Evolutionary conservation across 2,329 filamentous ascomycete species (phyloP), one percentile per base, ranked within the genome.

Genomic region (Beauveria varroae): DNA sequence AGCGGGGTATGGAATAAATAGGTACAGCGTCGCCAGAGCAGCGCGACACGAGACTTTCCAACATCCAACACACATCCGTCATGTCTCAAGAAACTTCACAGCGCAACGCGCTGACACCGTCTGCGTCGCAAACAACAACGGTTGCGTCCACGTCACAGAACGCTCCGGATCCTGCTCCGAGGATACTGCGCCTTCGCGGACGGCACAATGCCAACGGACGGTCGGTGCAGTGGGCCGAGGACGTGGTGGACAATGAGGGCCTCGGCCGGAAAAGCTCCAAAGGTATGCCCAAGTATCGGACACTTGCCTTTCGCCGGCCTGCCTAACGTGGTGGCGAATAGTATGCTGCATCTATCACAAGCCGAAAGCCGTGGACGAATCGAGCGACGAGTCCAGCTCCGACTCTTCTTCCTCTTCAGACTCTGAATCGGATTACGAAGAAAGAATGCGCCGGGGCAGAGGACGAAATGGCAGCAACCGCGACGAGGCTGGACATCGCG

Each of bases 261-360:
- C 82, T 98, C 73, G 92, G 92, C 8, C 90, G 90, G 75, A 99
- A 98, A 78, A 93, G 86, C 65, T 96, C 91, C 20, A 99, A 99
- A 85, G 90, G 91, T 93, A 74, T 40, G 74, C 68, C 34, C 34
- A 16, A 14, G 34, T 5, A 37, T 28, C 26, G 8, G 22, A 7
- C 9, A 43, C 22, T 1, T 30, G 8, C 5, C 34, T 37, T 37
- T 37, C 1, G 34, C 34, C 14, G 34, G 10, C 41, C 8, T 63
- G 63, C 51, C 56, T 28, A 56, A 20, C 7, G 12, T 20, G 20
- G 2, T 16, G 20, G 5, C 24, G 18, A 18, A 30, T 64, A 96
- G 95, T 98, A n/a, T 99, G 95, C 82, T 99, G 95, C 74, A 99
- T 99, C 74, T 99, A 97, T 77, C 93, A 97, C 77, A 89, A 89